Base-by-base conservation (phyloP, 1,139 yeast genomes). In the Yamadazyma aaseri region DNA sequence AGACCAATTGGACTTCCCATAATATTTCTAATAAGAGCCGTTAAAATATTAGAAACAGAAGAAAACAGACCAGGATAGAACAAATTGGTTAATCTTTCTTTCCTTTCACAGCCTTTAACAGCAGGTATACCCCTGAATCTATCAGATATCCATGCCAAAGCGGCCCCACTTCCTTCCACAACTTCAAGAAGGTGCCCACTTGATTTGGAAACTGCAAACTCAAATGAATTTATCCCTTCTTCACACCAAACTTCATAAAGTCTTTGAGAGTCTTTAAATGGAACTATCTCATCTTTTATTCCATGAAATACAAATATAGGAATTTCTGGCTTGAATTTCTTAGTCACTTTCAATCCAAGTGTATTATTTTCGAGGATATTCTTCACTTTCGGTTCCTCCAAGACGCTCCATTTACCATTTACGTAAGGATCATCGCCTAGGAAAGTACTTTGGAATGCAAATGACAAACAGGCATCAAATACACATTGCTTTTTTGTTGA, bases 231-330 rank as follows among this genome's bases (percentile, higher is more conserved):
- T 11, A 58, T 53, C 1, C 62, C 67, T 40, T 51, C 41, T 2
- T 44, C 50, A 42, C 69, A 63, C 60, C 65, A 64, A 17, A 44
- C 46, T 9, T 58, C 47, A 37, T 53, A 62, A 2, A 50, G 54
- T 35, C 59, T 47, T 29, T 47, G 44, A 0, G 58, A 46, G 27
- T 52, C 55, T 11, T 38, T 44, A 29, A 51, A 51, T 2, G 67
- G 66, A 17, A 58, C 59, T 23, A 64, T 46, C 15, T 51, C 53
- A 40, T 63, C 71, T 6, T 45, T 33, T 9, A 42, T 28, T 0
- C 65, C 65, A 37, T 64, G 70, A 44, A 53, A 63, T 4, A 63
- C 45, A 34, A 63, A 63, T 2, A 65, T 26, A 1, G 70, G 70
- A 6, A 61, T 50, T 25, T 56, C 45, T 1, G 70, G 70, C 9